These are phyloP conservation scores for Paraconiothyrium sp. DNA, from an alignment of 2,329 filamentous ascomycete species.

Conservation along the genomic window DNA sequence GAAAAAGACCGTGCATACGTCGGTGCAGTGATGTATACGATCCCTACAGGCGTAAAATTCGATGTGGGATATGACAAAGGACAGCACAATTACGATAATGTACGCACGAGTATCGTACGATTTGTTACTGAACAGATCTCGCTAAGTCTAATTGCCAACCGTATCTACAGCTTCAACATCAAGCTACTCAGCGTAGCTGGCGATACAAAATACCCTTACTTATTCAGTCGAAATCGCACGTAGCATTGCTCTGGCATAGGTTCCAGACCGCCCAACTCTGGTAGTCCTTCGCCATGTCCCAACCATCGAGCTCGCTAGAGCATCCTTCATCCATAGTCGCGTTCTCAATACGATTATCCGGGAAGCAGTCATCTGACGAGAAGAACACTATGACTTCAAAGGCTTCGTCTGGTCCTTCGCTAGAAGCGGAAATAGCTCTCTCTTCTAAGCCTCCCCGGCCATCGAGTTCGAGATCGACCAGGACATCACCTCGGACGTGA, in stretches of 20 bases:
- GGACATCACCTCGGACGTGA: conserved; percentile 16
- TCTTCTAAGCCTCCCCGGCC: conserved; percentile 14
- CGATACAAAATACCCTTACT: background rate
- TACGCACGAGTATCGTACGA: no score
- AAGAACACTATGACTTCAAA: conserved; percentile 19
- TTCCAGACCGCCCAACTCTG: conserved; percentile 21
- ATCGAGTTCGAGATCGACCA: conserved; percentile 9
- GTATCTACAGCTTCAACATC: background rate
- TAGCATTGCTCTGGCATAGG: conserved; percentile 14
- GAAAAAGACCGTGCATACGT: no score
- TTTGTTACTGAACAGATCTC: no score
- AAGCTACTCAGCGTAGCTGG: background rate
- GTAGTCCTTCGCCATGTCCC: conserved; percentile 9
- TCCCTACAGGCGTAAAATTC: no score
- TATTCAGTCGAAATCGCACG: conserved; percentile 13
- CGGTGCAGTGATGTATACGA: no score
- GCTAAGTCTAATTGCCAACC: no score
- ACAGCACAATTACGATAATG: no score
- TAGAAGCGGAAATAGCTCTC: conserved; percentile 10
- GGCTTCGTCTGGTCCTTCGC: conserved; percentile 1
- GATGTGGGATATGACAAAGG: no score
- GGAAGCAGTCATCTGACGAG: conserved; percentile 19
- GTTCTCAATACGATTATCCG: conserved; percentile 17
- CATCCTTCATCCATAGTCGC: conserved; percentile 15
- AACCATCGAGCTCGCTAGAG: conserved; percentile 12